Conservation (phyloP, 176 grass and related monocot genomes). For the Raddia distichophylla region DNA sequence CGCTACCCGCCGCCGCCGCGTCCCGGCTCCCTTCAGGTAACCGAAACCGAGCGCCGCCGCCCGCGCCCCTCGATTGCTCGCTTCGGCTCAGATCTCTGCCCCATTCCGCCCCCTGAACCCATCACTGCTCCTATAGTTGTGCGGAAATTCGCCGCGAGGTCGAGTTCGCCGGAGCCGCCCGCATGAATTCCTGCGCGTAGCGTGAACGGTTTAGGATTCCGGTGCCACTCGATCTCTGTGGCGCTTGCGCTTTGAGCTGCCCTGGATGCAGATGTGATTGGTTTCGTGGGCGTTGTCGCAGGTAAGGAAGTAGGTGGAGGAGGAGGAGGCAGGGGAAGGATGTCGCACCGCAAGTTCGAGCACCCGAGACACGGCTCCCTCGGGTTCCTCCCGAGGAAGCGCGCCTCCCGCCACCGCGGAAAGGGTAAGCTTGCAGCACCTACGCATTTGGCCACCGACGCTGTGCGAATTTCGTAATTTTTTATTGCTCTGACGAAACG, state of each 20-base stretch:
- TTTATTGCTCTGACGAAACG: too few relatives aligned
- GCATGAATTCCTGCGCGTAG: background rate
- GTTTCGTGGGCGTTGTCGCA: background rate
- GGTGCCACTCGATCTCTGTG: background rate
- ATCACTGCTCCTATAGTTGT: too few relatives aligned
- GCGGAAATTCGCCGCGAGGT: background rate
- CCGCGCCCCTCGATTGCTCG: too few relatives aligned
- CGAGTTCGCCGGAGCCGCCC: background rate
- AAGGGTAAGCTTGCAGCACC: slow-evolving; percentile 55
- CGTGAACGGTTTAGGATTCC: background rate
- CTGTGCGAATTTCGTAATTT: background rate
- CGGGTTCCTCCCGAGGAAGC: slow-evolving; percentile 95
- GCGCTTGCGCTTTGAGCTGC: background rate
- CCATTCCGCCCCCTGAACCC: background rate
- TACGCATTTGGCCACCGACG: background rate
- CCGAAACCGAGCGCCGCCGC: background rate
- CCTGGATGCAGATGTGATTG: slow-evolving; percentile 15
- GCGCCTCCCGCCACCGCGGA: slow-evolving; percentile 82
- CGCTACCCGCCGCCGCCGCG: slow-evolving; percentile 14
- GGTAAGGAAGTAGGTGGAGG: slow-evolving; percentile 65
- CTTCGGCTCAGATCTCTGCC: too few relatives aligned
- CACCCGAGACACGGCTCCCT: slow-evolving; percentile 98
- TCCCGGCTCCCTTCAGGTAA: slow-evolving; percentile 39
- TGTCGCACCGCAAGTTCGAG: slow-evolving; percentile 99
- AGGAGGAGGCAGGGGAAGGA: slow-evolving; percentile 46